These are phyloP conservation scores for Syzygium malaccense DNA, from an alignment of 441 rosid species.

Conservation along the genomic window DNA sequence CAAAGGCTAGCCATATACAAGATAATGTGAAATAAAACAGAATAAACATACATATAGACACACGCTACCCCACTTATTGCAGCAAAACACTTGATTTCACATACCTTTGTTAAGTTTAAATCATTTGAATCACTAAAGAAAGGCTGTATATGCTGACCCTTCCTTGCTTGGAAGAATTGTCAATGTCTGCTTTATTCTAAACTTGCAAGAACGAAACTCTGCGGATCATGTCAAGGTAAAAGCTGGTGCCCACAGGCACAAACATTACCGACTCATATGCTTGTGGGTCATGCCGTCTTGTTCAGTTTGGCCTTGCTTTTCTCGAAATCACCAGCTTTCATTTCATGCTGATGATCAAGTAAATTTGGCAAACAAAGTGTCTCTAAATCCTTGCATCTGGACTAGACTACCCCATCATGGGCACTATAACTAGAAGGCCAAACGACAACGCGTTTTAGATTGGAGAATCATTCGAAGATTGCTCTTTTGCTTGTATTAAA, in stretches of 20 bases:
- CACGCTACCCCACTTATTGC: background rate
- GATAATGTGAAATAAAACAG: background rate
- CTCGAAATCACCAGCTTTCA: background rate
- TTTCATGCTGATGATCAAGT: background rate
- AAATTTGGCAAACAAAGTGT: background rate
- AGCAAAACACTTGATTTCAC: background rate
- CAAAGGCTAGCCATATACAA: background rate
- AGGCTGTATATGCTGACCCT: background rate
- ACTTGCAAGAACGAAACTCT: background rate
- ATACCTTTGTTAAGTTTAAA: background rate
- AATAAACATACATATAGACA: background rate
- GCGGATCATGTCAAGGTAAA: background rate
- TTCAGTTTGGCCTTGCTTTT: background rate
- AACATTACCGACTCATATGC: background rate
- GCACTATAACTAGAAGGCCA: conserved; percentile 16
- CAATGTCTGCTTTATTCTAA: background rate
- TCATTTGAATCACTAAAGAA: background rate
- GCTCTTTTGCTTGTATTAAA: background rate
- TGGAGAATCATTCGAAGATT: conserved; percentile 12
- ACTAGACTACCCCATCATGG: conserved; percentile 4
- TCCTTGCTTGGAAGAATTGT: background rate
- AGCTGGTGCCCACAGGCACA: background rate
- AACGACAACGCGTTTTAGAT: conserved; percentile 12
- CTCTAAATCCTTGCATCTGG: background rate
- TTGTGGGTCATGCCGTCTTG: background rate